These are phyloP conservation scores for Solanum aculeatissimum DNA, from an alignment of 305 asterid genomes.

Conservation along the genomic window DNA sequence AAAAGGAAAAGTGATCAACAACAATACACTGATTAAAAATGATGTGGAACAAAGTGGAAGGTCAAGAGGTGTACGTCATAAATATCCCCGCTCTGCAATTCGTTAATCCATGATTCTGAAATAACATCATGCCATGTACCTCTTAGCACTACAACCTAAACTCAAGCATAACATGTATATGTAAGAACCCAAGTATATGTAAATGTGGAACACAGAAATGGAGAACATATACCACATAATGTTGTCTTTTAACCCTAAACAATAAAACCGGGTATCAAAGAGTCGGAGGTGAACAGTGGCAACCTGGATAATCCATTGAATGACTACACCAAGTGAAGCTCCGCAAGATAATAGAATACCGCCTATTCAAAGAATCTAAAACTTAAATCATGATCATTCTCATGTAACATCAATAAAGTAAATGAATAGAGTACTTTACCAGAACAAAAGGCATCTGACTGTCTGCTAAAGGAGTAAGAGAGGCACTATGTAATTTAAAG, in stretches of 20 bases:
- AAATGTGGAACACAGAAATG: background rate
- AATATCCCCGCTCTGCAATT: conserved; percentile 19
- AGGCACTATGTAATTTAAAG: conserved; percentile 22
- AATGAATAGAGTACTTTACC: conserved; percentile 15
- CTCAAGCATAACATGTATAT: background rate
- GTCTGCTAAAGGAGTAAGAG: conserved; percentile 16
- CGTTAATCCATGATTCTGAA: conserved; percentile 19
- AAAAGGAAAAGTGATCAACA: background rate
- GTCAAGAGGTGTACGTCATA: conserved; percentile 11
- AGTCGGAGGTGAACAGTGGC: background rate
- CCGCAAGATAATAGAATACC: conserved; percentile 21
- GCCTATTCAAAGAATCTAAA: conserved; percentile 14
- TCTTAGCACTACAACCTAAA: conserved; percentile 22
- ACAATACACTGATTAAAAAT: background rate
- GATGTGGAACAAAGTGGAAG: background rate
- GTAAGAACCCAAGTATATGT: background rate
- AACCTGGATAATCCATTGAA: conserved; percentile 44
- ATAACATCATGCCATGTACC: conserved; percentile 5
- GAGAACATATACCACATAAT: background rate
- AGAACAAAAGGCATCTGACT: conserved; percentile 10
- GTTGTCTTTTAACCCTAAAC: background rate
- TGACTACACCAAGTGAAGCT: conserved; percentile 29
- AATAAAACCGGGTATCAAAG: background rate
- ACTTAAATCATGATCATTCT: background rate
- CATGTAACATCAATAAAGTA: background rate